Conservation (phyloP, 139 green algal genomes). For the Closterium sp. region DNA sequence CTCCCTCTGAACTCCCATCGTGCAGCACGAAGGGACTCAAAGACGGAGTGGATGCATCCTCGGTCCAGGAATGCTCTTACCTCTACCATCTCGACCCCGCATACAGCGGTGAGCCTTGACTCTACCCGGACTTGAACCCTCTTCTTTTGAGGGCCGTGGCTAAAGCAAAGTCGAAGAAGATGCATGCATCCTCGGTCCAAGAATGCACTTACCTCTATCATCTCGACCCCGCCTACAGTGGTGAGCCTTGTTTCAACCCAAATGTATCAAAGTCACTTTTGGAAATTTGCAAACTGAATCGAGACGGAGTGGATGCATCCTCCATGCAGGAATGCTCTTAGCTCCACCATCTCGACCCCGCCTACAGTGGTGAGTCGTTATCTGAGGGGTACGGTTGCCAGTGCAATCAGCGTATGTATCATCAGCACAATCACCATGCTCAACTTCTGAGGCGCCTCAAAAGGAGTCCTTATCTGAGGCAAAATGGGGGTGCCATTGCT, state of each 20-base stretch:
- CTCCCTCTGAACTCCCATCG: not conserved
- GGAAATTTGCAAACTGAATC: too few relatives aligned
- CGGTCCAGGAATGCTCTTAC: not conserved
- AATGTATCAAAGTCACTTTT: too few relatives aligned
- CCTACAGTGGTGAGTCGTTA: conserved; percentile 11
- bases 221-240: not conserved
- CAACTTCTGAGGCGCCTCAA: too few relatives aligned
- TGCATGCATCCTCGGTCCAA: not conserved
- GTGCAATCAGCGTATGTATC: too few relatives aligned
- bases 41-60: not conserved
- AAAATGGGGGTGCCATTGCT: too few relatives aligned
- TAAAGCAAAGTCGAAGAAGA: not conserved
- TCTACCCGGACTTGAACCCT: too few relatives aligned
- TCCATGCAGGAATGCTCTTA: not conserved
- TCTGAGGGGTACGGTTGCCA: too few relatives aligned
- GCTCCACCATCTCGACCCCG: not conserved
- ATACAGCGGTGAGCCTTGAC: not conserved
- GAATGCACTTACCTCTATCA: conserved; percentile 10
- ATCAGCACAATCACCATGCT: too few relatives aligned
- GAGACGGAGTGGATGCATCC: not conserved
- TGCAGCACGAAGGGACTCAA: not conserved
- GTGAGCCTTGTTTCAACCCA: too few relatives aligned
- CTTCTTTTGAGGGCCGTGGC: too few relatives aligned
- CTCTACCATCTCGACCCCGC: not conserved
- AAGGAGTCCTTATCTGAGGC: too few relatives aligned